Conservation (phyloP, 768 basidiomycete species). For the Rhodotorula graminis region DNA sequence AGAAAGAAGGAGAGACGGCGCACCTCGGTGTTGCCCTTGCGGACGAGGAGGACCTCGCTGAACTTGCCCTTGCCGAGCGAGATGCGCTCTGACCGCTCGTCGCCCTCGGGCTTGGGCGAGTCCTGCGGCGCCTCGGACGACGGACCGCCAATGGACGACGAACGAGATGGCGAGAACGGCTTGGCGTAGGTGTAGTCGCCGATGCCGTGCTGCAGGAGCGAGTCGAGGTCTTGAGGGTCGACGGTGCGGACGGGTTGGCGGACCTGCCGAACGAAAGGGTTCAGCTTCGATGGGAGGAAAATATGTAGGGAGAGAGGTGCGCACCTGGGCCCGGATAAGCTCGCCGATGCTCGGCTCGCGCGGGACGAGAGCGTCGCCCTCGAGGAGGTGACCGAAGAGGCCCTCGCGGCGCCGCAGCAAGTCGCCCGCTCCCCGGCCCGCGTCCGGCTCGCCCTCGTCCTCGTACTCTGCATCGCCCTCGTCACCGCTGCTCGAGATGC, state of each 20-base stretch:
- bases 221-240: constrained; percentile 45
- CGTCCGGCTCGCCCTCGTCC: not conserved
- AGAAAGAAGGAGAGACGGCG: not conserved
- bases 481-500: constrained; percentile 9
- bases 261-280: not conserved
- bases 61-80: constrained; percentile 51
- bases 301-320: not conserved
- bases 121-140: not conserved
- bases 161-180: constrained; percentile 7
- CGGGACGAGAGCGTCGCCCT: not conserved
- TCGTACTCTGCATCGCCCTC: constrained; percentile 18
- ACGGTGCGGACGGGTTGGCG: constrained; percentile 13
- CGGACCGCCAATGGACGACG: not conserved
- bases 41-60: constrained; percentile 48
- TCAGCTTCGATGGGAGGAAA: not conserved
- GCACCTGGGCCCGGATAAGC: constrained; percentile 26
- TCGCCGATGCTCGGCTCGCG: constrained; percentile 8
- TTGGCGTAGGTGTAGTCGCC: constrained; percentile 47
- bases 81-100: not conserved
- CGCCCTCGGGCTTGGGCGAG: not conserved
- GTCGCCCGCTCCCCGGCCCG: not conserved
- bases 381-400: not conserved
- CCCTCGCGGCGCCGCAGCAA: not conserved
- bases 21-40: constrained; percentile 45
- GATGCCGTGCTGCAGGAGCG: constrained; percentile 46